Base-by-base conservation (phyloP, 441 rosid species). In the Lepidium campestre region DNA sequence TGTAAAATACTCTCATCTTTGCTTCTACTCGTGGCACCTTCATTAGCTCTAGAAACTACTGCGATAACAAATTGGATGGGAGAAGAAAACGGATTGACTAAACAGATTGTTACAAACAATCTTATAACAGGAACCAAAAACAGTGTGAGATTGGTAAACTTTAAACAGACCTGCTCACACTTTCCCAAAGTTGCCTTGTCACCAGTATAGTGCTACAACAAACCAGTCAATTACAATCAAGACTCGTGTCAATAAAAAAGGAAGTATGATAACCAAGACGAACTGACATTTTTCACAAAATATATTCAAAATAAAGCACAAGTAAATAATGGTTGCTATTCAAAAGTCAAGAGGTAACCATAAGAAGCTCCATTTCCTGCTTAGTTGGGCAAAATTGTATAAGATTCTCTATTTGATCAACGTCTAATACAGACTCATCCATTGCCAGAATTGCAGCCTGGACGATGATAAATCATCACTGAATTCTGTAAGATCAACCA, bases 1-100 rank as follows among this genome's bases (percentile, higher is more conserved):
- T 89, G 76, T 94, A 85, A 81, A 94, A 91, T 39, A 94, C 96
- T 84, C 97, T 82, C 45, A 94, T 73, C 76, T 94, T 94, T 27
- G 97, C 92, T 82, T 91, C 99, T 37, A 91, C 98, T 31, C 99
- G 87, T 44, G 99, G 98, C 80, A 94, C 98, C 82, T 91, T 94
- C 97, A 94, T 94, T 66, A 74, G 86, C 90, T 89, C 98, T 82
- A 94, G 63, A 77, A 94, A 89, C 71, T 69, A 94, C 99, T 94
- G 89, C 5, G 27, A 52, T 19, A 75, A 27, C 62, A 49, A 39
- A 71, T 65, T n/a, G 32, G 57, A 39, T 27, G 20, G 40, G 29
- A 55, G 36, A 55, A 57, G 57, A 37, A 47, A 71, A 65, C 27
- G 4, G 1, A 53, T 50, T 57, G 46, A 35, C 23, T 31, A 53